Evolutionary conservation across 768 basidiomycete species (phyloP), one percentile per base, ranked within the genome.

Genomic region (Leucocoprinus sp.): DNA sequence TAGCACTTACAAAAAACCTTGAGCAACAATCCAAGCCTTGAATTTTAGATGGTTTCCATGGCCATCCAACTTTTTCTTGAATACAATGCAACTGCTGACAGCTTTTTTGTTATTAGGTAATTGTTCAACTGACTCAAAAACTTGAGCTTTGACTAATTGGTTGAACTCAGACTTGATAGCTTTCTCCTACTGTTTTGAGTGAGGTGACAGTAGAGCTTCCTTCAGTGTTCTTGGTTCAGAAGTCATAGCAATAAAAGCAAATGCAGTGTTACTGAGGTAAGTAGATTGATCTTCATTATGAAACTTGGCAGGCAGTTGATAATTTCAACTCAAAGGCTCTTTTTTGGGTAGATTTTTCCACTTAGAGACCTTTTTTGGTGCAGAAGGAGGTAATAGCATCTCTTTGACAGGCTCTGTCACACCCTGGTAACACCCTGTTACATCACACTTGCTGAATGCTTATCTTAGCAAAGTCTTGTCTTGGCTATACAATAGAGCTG

Each of bases 1-100:
- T 5, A 57, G 59, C 7, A 52, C 33, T 35, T 64, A 62, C 1
- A 45, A 51, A 46, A 48, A 64, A 2, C 60, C 56, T 38, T 55
- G 46, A 4, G 58, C 59, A 8, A 60, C 59, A 6, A 61, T 27
- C 4, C 56, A 24, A 6, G 57, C 58, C 36, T 60, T 60, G 49
- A 50, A 54, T 19, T 42, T 43, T 9, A 42, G 49, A 15, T 57
- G 43, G 15, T 49, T 17, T n/a, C 56, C 56, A 28, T 56, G 26
- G 2, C 48, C 48, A 34, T 58, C 54, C 1, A 41, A 33, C 41
- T 64, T 64, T 9, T 50, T 40, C 14, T 48, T 36, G 42, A 56
- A 59, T 0, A 61, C 56, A 49, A 52, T 53, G 2, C 48, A 15
- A 24, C 35, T 43, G 1, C 53, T 55, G 9, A 61, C 52, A 3